Conservation (phyloP, 371 early-diverging fungal species). For the Syncephalastrum sp. region DNA sequence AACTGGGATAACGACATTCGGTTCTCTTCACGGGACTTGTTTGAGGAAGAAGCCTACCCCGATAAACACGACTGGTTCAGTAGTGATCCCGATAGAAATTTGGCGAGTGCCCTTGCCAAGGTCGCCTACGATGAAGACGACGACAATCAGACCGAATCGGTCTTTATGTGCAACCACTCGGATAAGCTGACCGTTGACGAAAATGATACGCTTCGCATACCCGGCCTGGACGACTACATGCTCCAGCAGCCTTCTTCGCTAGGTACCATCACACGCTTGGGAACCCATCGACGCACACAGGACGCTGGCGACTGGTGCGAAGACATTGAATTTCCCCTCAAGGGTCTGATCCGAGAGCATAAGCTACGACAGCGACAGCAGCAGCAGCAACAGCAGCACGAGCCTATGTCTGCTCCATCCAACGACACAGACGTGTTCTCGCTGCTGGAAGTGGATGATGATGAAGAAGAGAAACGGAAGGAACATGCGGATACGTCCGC, state of each 20-base stretch:
- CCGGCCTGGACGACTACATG: conserved; percentile 34
- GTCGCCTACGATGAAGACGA: conserved; percentile 13
- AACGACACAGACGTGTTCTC: neutral
- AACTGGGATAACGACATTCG: conserved; percentile 18
- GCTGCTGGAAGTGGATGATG: neutral
- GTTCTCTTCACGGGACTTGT: conserved; percentile 1
- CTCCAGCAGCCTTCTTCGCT: conserved; percentile 13
- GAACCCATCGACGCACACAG: conserved; percentile 13
- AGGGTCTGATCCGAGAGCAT: neutral
- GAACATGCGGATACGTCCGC: too few relatives aligned
- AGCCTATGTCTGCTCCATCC: neutral
- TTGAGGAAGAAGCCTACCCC: neutral
- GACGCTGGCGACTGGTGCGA: conserved; percentile 33
- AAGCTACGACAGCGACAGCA: neutral
- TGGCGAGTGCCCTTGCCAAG: conserved; percentile 26
- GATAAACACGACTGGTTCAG: neutral
- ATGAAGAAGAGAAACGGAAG: conserved; percentile 3
- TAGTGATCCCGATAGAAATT: conserved; percentile 26
- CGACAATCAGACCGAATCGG: conserved; percentile 27
- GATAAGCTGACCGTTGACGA: conserved; percentile 14
- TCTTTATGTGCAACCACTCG: conserved; percentile 20
- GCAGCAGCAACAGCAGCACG: neutral
- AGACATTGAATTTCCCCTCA: conserved; percentile 13
- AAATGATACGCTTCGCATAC: conserved; percentile 5
- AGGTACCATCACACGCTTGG: conserved; percentile 22